Percentiles rank a stretch among this genome's conserved stretches.
phyloP scores from a whole-genome alignment of 495 filamentous ascomycete genomes.

The Massariosphaeria phaeospora region DNA sequence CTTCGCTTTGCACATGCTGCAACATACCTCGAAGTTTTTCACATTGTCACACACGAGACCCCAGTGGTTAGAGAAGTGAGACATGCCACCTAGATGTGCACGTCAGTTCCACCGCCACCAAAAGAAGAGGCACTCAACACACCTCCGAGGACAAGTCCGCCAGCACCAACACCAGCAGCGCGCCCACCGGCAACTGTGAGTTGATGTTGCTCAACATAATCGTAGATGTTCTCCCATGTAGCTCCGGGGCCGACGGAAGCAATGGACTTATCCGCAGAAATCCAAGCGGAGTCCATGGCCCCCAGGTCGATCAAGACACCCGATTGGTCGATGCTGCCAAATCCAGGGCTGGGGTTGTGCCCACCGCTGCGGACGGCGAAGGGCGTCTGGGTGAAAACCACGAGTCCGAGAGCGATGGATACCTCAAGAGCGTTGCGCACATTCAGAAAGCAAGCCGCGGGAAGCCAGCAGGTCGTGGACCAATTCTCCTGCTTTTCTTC shows the following conservation, averaged over 20 bases:
- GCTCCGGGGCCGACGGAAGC: background rate
- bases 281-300: background rate
- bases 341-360: background rate
- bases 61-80: background rate
- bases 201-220: background rate
- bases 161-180: background rate
- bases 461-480: background rate
- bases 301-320: constrained; percentile 1
- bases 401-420: background rate
- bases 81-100: too few species aligned
- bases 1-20: too few species aligned
- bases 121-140: too few species aligned
- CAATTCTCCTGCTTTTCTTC: too few species aligned
- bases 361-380: constrained; percentile 9
- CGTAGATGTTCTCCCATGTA: background rate
- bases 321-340: background rate
- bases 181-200: background rate
- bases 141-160: constrained; percentile 3
- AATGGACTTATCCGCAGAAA: background rate
- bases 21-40: background rate
- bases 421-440: background rate
- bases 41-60: constrained; percentile 2
- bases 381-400: background rate
- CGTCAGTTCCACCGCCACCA: too few species aligned
- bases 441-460: background rate